A percentile compares a stretch with the other conserved stretches of the same genome.
Evolutionary conservation across 2,329 filamentous ascomycete species (phyloP).

Genomic region (Metarhizium robertsii): DNA sequence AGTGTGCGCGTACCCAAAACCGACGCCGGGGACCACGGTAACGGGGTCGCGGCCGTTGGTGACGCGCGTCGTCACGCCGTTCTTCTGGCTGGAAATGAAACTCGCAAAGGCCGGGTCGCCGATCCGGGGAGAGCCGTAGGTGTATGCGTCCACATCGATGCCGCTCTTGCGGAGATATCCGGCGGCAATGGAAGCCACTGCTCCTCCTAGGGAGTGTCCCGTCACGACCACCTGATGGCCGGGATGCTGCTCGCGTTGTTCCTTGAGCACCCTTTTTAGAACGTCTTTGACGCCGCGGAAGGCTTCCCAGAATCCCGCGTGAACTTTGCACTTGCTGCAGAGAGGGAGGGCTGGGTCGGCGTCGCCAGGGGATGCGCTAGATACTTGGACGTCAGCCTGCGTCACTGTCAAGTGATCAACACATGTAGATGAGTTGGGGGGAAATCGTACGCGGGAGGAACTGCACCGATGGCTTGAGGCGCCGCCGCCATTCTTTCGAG

Average conservation of each 20-base stretch:
- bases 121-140: constrained; percentile 57
- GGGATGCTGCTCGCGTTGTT: neutral
- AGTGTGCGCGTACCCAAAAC: neutral
- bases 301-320: neutral
- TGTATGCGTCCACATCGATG: constrained; percentile 45
- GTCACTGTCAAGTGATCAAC: too few species aligned
- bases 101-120: constrained; percentile 44
- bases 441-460: neutral
- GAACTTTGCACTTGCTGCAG: neutral
- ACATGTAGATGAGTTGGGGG: neutral
- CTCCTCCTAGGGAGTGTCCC: constrained; percentile 61
- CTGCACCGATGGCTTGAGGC: neutral
- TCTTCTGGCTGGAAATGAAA: constrained; percentile 1
- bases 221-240: constrained; percentile 40
- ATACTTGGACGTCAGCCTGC: neutral
- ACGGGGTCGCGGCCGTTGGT: constrained; percentile 1
- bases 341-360: neutral
- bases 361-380: neutral
- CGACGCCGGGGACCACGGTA: neutral
- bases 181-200: constrained; percentile 51
- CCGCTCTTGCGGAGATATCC: constrained; percentile 43
- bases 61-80: neutral
- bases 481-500: neutral
- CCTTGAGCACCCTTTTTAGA: neutral
- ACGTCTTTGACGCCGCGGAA: neutral